phyloP scores from a whole-genome alignment of 371 early-diverging fungal genomes.

The Choanephora cucurbitarum region DNA sequence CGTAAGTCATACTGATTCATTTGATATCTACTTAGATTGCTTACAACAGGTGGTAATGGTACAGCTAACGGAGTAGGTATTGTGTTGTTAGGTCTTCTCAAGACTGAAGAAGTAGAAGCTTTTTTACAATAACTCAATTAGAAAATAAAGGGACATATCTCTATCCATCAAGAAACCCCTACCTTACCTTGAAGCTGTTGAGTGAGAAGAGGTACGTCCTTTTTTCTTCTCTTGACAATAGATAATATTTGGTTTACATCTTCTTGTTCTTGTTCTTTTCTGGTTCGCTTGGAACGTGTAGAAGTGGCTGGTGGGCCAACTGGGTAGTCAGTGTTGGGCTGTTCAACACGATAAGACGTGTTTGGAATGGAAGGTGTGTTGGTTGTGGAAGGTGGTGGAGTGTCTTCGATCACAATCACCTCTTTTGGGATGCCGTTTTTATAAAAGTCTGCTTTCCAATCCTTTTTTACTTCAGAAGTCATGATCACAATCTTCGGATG shows the following conservation, averaged over 20 bases:
- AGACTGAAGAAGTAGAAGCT: neutral
- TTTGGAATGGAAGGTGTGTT: neutral
- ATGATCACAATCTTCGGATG: constrained; percentile 3
- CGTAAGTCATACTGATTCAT: neutral
- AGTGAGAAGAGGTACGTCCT: constrained; percentile 3
- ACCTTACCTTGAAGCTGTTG: constrained; percentile 6
- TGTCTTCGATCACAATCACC: constrained; percentile 63
- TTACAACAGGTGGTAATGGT: constrained; percentile 1
- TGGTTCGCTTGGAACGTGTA: constrained; percentile 32
- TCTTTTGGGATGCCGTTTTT: constrained; percentile 61
- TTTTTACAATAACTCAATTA: neutral
- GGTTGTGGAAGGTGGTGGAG: constrained; percentile 44
- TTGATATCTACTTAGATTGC: too few species aligned
- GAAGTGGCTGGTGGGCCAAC: constrained; percentile 31
- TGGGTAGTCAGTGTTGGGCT: constrained; percentile 15
- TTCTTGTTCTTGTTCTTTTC: too few species aligned
- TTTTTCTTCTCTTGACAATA: constrained; percentile 18
- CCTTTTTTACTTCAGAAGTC: constrained; percentile 12
- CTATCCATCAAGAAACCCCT: neutral
- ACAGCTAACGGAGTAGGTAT: neutral
- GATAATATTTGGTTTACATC: too few species aligned
- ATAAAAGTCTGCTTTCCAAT: constrained; percentile 60
- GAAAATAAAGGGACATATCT: neutral
- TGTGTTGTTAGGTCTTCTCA: constrained; percentile 11
- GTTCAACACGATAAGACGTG: constrained; percentile 15